These are phyloP conservation scores for Zoysia japonica DNA, from an alignment of 176 grass and related monocot genomes.

Conservation along the genomic window DNA sequence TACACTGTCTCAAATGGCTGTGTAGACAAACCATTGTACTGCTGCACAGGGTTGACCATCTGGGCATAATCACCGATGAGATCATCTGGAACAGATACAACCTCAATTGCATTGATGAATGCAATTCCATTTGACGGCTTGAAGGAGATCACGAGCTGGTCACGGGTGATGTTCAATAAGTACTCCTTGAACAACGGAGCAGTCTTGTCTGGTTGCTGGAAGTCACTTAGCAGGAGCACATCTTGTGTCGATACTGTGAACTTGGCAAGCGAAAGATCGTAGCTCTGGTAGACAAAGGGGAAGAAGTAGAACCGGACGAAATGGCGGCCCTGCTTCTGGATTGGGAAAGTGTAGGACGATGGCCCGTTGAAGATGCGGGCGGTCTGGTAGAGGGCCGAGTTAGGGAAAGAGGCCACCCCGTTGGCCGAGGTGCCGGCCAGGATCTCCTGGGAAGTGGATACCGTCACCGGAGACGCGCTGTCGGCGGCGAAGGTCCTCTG, in stretches of 20 bases:
- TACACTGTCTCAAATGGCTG: slow-evolving; percentile 75
- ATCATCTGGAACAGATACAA: slow-evolving; percentile 76
- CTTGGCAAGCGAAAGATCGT: slow-evolving; percentile 68
- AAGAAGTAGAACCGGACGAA: slow-evolving; percentile 90
- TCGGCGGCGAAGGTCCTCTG: slow-evolving; percentile 68
- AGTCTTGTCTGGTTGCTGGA: slow-evolving; percentile 62
- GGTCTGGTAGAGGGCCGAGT: slow-evolving; percentile 58
- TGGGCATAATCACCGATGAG: slow-evolving; percentile 52
- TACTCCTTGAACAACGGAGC: slow-evolving; percentile 79
- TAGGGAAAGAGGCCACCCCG: slow-evolving; percentile 52
- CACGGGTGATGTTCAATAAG: slow-evolving; percentile 65
- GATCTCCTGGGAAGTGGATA: slow-evolving; percentile 58
- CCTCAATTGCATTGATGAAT: slow-evolving; percentile 88
- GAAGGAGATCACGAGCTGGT: slow-evolving; percentile 80
- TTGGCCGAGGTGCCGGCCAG: slow-evolving; percentile 57
- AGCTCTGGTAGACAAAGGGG: slow-evolving; percentile 71
- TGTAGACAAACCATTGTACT: slow-evolving; percentile 60
- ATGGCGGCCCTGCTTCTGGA: slow-evolving; percentile 79
- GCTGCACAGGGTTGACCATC: slow-evolving; percentile 57
- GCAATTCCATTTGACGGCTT: slow-evolving; percentile 69
- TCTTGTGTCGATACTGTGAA: slow-evolving; percentile 89
- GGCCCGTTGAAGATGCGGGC: slow-evolving; percentile 75
- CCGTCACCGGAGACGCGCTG: slow-evolving; percentile 49
- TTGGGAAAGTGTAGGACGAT: slow-evolving; percentile 79
- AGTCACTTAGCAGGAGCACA: slow-evolving; percentile 70